Percentiles rank a stretch among this genome's conserved stretches.
These are phyloP conservation scores for Boletus hoseneyae DNA, from an alignment of 1,284 basidiomycete species.

Conservation along the genomic window DNA sequence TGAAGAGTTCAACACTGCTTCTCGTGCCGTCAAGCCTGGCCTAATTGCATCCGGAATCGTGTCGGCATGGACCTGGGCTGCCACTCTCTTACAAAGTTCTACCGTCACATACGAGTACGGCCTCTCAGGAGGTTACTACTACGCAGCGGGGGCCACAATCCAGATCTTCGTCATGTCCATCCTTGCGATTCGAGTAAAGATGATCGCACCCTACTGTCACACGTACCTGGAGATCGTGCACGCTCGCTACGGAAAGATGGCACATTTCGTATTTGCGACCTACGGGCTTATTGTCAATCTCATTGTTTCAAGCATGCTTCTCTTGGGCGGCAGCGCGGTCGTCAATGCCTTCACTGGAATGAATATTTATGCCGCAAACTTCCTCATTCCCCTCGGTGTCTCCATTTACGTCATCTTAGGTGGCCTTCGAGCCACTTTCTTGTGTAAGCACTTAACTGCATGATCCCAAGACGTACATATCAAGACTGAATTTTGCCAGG, in stretches of 20 bases:
- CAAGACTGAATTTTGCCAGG: conserved; percentile 12
- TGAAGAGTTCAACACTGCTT: conserved; percentile 48
- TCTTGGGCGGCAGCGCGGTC: conserved; percentile 61
- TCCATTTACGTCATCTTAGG: conserved; percentile 55
- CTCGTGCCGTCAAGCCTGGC: conserved; percentile 45
- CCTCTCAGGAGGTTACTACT: conserved; percentile 44
- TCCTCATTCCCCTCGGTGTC: conserved; percentile 58
- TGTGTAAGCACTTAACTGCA: conserved; percentile 34
- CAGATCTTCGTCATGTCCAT: conserved; percentile 50
- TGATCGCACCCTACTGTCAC: conserved; percentile 58
- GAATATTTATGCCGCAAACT: conserved; percentile 58
- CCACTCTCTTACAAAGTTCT: conserved; percentile 34
- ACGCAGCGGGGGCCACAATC: conserved; percentile 46
- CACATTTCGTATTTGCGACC: conserved; percentile 5
- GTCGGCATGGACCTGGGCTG: conserved; percentile 37
- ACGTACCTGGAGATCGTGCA: conserved; percentile 69
- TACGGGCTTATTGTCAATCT: conserved; percentile 57
- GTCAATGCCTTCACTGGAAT: conserved; percentile 56
- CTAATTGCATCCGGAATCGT: conserved; percentile 55
- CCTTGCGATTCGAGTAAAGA: conserved; percentile 38
- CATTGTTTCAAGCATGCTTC: conserved; percentile 60
- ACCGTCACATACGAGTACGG: conserved; percentile 37
- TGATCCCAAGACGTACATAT: neutral
- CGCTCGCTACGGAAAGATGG: conserved; percentile 53
- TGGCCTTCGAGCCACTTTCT: conserved; percentile 45